phyloP scores from a whole-genome alignment of 768 basidiomycete genomes.

The Galerina marginata region DNA sequence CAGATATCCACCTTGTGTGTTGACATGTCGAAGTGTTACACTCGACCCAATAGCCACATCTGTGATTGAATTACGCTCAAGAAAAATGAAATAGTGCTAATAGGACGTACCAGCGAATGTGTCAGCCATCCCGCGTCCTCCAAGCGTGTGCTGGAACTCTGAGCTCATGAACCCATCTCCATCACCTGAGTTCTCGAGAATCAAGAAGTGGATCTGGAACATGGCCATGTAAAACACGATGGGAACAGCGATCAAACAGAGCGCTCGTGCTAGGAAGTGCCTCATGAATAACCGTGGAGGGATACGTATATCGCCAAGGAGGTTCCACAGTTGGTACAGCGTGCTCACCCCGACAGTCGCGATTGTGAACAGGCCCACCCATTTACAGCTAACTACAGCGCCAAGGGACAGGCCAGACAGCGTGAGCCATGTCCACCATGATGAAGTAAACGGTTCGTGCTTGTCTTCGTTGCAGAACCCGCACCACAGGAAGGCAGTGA shows the following conservation, averaged over 20 bases:
- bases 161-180: slow-evolving; percentile 99
- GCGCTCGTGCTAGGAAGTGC: slow-evolving; percentile 88
- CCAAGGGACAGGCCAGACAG: slow-evolving; percentile 90
- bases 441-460: slow-evolving; percentile 77
- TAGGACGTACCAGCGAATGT: slow-evolving; percentile 75
- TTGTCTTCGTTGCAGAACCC: slow-evolving; percentile 93
- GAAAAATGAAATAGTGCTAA: background rate
- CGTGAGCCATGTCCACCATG: slow-evolving; percentile 93
- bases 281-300: slow-evolving; percentile 74
- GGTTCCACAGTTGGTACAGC: slow-evolving; percentile 83
- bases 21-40: slow-evolving; percentile 85
- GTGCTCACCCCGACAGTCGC: slow-evolving; percentile 91
- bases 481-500: slow-evolving; percentile 85
- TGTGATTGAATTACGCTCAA: slow-evolving; percentile 25
- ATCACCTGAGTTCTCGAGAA: slow-evolving; percentile 90
- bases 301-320: slow-evolving; percentile 87
- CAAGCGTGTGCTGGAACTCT: slow-evolving; percentile 95
- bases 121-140: slow-evolving; percentile 89
- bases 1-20: slow-evolving; percentile 98
- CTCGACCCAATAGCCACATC: slow-evolving; percentile 88
- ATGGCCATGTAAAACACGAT: slow-evolving; percentile 92
- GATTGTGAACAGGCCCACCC: slow-evolving; percentile 98
- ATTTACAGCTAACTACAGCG: slow-evolving; percentile 93
- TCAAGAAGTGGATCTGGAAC: slow-evolving; percentile 94
- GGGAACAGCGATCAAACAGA: slow-evolving; percentile 89